A percentile compares a stretch with the other conserved stretches of the same genome.
Conservation (phyloP, 2,329 filamentous ascomycete species). For the Leptographium radiaticola region DNA sequence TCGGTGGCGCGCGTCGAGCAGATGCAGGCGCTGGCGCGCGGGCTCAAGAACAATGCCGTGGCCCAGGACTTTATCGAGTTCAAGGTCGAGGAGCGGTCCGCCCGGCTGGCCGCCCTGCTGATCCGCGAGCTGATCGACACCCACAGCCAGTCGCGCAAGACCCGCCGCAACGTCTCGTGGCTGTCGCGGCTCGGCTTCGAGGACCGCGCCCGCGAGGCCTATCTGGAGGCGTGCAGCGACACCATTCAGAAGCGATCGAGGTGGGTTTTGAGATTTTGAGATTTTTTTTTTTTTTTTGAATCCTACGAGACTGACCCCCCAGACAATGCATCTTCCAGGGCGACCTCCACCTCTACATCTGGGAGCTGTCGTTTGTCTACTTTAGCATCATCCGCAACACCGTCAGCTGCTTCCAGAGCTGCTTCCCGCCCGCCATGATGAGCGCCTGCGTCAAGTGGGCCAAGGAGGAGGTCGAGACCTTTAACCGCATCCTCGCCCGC, state of each 20-base stretch:
- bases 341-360: constrained; percentile 84
- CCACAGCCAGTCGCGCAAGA: constrained; percentile 63
- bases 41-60: constrained; percentile 71
- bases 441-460: constrained; percentile 96
- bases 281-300: background rate
- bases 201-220: constrained; percentile 76
- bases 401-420: constrained; percentile 73
- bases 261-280: constrained; percentile 31
- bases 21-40: constrained; percentile 63
- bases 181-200: constrained; percentile 79
- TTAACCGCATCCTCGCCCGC: constrained; percentile 69
- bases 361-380: constrained; percentile 89
- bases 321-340: constrained; percentile 94
- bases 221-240: constrained; percentile 64
- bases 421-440: constrained; percentile 77
- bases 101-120: constrained; percentile 62
- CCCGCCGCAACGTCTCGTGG: constrained; percentile 72
- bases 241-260: constrained; percentile 72
- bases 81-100: constrained; percentile 78
- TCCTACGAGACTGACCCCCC: background rate
- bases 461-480: constrained; percentile 86
- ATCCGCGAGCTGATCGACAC: constrained; percentile 65
- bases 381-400: constrained; percentile 93
- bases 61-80: constrained; percentile 87
- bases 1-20: constrained; percentile 78